phyloP scores from a whole-genome alignment of 2,329 filamentous ascomycete species.

The Arthrinium phaeospermum region DNA sequence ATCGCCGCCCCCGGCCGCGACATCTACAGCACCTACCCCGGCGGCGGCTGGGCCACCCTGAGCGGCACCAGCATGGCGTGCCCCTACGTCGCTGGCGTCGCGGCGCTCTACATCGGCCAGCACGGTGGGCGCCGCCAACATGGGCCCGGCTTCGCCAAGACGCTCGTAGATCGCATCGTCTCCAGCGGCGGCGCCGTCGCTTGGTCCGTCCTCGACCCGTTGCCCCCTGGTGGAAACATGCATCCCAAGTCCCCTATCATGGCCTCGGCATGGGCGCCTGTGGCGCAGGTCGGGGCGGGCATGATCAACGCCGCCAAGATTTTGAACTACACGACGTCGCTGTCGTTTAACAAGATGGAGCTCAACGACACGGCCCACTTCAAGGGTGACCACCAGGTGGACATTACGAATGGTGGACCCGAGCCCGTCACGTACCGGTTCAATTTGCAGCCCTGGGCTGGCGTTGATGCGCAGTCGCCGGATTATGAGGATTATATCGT shows the following conservation, averaged over 20 bases:
- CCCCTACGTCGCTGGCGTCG: slow-evolving; percentile 49
- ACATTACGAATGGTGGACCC: slow-evolving; percentile 43
- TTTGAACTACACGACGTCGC: slow-evolving; percentile 40
- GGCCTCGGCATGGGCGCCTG: not conserved
- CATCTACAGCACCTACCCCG: slow-evolving; percentile 52
- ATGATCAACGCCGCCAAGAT: slow-evolving; percentile 47
- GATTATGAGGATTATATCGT: slow-evolving; percentile 26
- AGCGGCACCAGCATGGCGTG: slow-evolving; percentile 55
- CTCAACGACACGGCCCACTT: slow-evolving; percentile 51
- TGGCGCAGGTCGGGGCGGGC: slow-evolving; percentile 39
- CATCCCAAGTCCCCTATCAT: not conserved
- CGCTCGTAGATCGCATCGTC: slow-evolving; percentile 37
- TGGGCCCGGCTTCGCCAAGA: slow-evolving; percentile 35
- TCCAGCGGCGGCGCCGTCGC: slow-evolving; percentile 33
- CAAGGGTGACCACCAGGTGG: slow-evolving; percentile 26
- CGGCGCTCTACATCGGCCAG: slow-evolving; percentile 40
- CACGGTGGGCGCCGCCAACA: slow-evolving; percentile 37
- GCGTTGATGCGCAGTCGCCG: slow-evolving; percentile 37
- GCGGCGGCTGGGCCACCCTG: slow-evolving; percentile 40
- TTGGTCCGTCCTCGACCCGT: slow-evolving; percentile 32
- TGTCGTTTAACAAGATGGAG: slow-evolving; percentile 45
- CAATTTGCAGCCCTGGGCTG: slow-evolving; percentile 36
- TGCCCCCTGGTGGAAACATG: slow-evolving; percentile 26
- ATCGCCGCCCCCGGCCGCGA: slow-evolving; percentile 47
- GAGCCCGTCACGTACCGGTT: slow-evolving; percentile 40